Base-by-base conservation (phyloP, 2,329 filamentous ascomycete genomes). In the Botryotinia globosa region DNA sequence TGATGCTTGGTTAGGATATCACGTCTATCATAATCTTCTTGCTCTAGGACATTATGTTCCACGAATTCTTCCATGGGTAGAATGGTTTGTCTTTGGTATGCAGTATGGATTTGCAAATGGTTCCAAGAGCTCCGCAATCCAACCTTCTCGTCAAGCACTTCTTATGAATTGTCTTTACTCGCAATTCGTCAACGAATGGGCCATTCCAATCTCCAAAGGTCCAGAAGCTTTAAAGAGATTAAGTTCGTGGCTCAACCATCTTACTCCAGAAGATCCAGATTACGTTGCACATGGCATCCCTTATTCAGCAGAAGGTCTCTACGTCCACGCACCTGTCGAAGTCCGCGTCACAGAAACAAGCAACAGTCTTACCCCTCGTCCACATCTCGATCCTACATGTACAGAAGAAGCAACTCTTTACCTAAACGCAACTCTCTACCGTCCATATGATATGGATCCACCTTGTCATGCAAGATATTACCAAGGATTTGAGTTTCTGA, bases 101-200 rank as follows among this genome's bases (percentile, higher is more conserved):
- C 94, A 98, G 82, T 98, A 98, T 81, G 95, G 95, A 69, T 98
- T 98, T 86, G 85, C 85, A 48, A 88, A 93, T 74, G 90, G 89
- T 67, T 87, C 86, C 4, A 86, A 87, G 69, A 91, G 89, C 7
- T 86, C 87, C n/a, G 95, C 92, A 9, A 88, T 98, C 29, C 92
- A 98, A 82, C 90, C 91, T 34, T 92, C 92, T 75, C 89, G 92
- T 74, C 85, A 91, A 75, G 95, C 94, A 20, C 87, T 98, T 63
- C 86, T 98, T 69, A 95, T 99, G 92, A 96, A 99, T 84, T 99
- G 96, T 80, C 88, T 98, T 9, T 99, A 98, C 85, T 95, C 92
- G n/a, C 96, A 99, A 80, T 97, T 94, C 78, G 96, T 99, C 76
- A 98, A 99, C 81, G 96, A 99, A 81, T 99, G 96, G 96, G 95